Evolutionary conservation across 495 filamentous ascomycete species (phyloP).

Genomic region (Pyronema domesticum): DNA sequence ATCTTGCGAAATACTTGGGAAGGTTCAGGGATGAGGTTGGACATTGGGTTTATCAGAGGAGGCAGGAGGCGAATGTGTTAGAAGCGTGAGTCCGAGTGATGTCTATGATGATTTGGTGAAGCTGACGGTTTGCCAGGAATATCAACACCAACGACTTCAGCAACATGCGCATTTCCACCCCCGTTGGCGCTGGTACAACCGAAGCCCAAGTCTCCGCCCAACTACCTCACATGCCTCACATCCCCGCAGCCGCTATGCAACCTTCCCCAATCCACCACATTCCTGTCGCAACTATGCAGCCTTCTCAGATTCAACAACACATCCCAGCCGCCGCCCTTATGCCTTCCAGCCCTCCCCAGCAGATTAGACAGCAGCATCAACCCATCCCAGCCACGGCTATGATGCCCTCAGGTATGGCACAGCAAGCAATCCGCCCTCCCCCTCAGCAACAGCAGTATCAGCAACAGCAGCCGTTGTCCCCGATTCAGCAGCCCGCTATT

Average conservation of each 20-base stretch:
- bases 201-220: slow-evolving; percentile 27
- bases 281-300: too few species aligned
- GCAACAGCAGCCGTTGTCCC: too few species aligned
- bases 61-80: slow-evolving; percentile 60
- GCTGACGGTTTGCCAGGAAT: slow-evolving; percentile 19
- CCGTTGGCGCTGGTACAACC: slow-evolving; percentile 3
- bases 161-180: slow-evolving; percentile 34
- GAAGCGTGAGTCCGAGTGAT: slow-evolving; percentile 39
- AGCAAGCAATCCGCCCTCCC: too few species aligned
- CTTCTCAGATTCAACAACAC: too few species aligned
- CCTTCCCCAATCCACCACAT: too few species aligned
- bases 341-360: background rate
- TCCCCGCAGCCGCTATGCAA: too few species aligned
- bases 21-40: slow-evolving; percentile 61
- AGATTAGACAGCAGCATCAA: background rate
- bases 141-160: slow-evolving; percentile 51
- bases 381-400: too few species aligned
- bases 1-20: slow-evolving; percentile 66
- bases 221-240: too few species aligned
- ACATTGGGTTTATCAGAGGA: slow-evolving; percentile 59
- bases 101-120: background rate
- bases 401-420: too few species aligned
- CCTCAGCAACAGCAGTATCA: too few species aligned
- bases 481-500: too few species aligned
- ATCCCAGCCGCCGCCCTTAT: background rate